phyloP scores from a whole-genome alignment of 352 stramenopile species.

The Aphanomyces stellatus region DNA sequence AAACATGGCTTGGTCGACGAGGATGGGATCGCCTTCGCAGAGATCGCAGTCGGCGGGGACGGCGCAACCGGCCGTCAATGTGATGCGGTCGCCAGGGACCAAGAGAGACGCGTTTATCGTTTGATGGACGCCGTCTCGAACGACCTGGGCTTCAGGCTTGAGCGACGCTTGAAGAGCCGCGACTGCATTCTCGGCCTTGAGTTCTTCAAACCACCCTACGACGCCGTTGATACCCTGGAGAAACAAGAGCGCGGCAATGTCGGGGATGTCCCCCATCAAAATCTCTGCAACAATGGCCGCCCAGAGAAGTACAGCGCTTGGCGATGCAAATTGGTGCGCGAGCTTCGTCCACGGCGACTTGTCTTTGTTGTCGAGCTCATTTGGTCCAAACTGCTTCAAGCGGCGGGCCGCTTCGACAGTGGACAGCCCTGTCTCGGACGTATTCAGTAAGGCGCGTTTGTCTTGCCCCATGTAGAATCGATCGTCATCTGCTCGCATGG shows the following conservation, averaged over 20 bases:
- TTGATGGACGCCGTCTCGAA: constrained; percentile 83
- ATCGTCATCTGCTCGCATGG: constrained; percentile 33
- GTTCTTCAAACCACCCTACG: constrained; percentile 67
- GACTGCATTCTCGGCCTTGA: constrained; percentile 79
- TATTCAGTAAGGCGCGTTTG: constrained; percentile 65
- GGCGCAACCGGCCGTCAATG: constrained; percentile 79
- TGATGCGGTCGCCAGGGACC: constrained; percentile 92
- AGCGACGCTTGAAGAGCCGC: constrained; percentile 80
- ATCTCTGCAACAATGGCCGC: constrained; percentile 80
- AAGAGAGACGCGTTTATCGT: constrained; percentile 85
- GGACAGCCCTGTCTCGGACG: constrained; percentile 60
- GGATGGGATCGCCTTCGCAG: constrained; percentile 69
- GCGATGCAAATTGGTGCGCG: constrained; percentile 57
- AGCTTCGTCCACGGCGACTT: constrained; percentile 49
- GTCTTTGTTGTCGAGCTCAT: constrained; percentile 54
- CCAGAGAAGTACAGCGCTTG: constrained; percentile 91
- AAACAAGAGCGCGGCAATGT: constrained; percentile 63
- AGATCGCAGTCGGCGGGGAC: constrained; percentile 89
- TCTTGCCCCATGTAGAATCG: constrained; percentile 75
- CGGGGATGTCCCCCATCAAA: constrained; percentile 37
- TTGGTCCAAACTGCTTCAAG: constrained; percentile 82
- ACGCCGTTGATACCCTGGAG: constrained; percentile 58
- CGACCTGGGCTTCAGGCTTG: constrained; percentile 77
- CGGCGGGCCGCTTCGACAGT: constrained; percentile 60
- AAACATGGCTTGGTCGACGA: constrained; percentile 88